Evolutionary conservation across 495 filamentous ascomycete species (phyloP).

Genomic region (Barbatosphaeria neglecta): DNA sequence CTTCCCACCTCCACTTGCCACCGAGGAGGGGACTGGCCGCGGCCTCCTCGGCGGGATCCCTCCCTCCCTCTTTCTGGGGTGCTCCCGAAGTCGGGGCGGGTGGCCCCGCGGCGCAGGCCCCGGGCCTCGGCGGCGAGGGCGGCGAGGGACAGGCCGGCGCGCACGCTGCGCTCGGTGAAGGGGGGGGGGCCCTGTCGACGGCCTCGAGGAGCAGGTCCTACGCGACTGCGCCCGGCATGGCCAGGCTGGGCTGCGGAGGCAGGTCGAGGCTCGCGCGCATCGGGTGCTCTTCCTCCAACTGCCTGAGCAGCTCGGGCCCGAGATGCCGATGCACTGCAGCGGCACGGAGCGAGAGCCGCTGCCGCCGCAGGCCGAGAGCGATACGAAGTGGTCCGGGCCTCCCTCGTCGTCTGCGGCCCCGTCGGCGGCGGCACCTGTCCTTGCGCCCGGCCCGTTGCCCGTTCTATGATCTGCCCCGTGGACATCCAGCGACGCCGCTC

Average conservation of each 20-base stretch:
- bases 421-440: too few relatives aligned
- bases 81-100: conserved; percentile 13
- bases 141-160: conserved; percentile 34
- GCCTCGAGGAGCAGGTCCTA: conserved; percentile 37
- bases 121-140: conserved; percentile 35
- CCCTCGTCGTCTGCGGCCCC: background rate
- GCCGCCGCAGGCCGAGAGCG: conserved; percentile 30
- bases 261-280: conserved; percentile 25
- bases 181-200: conserved; percentile 31
- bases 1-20: conserved; percentile 5
- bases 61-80: too few relatives aligned
- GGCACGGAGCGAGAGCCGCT: conserved; percentile 35
- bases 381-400: conserved; percentile 24
- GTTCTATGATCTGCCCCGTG: conserved; percentile 4
- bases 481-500: conserved; percentile 5
- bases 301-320: conserved; percentile 35
- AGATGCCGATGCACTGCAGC: conserved; percentile 33
- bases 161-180: conserved; percentile 32
- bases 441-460: background rate
- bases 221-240: conserved; percentile 15
- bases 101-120: conserved; percentile 17
- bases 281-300: conserved; percentile 38
- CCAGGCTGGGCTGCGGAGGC: conserved; percentile 11
- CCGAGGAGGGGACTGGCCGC: background rate
- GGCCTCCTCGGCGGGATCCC: background rate